phyloP scores from a whole-genome alignment of 805 yeast genomes.

The Yarrowia deformans region DNA sequence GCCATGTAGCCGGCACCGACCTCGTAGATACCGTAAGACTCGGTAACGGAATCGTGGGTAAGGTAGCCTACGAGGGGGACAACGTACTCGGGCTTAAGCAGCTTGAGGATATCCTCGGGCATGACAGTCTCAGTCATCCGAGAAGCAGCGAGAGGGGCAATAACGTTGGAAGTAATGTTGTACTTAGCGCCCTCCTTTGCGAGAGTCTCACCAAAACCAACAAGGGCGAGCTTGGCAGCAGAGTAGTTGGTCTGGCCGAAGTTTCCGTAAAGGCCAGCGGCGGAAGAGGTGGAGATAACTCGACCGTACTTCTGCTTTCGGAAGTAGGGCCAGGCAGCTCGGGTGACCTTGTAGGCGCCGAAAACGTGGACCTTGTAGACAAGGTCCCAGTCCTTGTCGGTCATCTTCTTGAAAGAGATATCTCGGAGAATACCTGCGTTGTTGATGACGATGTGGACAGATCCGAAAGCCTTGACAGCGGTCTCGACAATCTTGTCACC shows the following conservation, averaged over 20 bases:
- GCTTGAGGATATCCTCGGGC: constrained; percentile 83
- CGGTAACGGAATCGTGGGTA: constrained; percentile 67
- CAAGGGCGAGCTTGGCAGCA: constrained; percentile 87
- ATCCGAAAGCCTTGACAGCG: constrained; percentile 85
- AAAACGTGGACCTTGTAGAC: constrained; percentile 87
- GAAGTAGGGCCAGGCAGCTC: constrained; percentile 92
- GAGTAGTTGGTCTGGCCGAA: constrained; percentile 97
- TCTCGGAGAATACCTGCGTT: constrained; percentile 96
- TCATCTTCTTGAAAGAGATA: constrained; percentile 84
- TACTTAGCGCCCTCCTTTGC: constrained; percentile 91
- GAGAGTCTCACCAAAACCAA: constrained; percentile 91
- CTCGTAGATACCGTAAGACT: constrained; percentile 82
- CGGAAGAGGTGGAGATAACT: constrained; percentile 91
- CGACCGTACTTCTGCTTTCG: constrained; percentile 87
- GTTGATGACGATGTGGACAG: constrained; percentile 86
- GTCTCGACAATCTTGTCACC: constrained; percentile 86
- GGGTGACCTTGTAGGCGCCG: constrained; percentile 85
- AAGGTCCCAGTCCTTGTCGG: constrained; percentile 75
- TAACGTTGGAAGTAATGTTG: constrained; percentile 83
- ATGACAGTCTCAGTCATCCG: constrained; percentile 93
- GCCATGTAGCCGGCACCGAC: constrained; percentile 94
- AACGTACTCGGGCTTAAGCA: constrained; percentile 83
- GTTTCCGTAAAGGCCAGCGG: constrained; percentile 96
- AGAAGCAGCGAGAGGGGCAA: constrained; percentile 94
- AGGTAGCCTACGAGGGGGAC: constrained; percentile 90